A percentile compares a stretch with the other conserved stretches of the same genome.
Conservation (phyloP, 75 land plant genomes). For the Larix kaempferi region DNA sequence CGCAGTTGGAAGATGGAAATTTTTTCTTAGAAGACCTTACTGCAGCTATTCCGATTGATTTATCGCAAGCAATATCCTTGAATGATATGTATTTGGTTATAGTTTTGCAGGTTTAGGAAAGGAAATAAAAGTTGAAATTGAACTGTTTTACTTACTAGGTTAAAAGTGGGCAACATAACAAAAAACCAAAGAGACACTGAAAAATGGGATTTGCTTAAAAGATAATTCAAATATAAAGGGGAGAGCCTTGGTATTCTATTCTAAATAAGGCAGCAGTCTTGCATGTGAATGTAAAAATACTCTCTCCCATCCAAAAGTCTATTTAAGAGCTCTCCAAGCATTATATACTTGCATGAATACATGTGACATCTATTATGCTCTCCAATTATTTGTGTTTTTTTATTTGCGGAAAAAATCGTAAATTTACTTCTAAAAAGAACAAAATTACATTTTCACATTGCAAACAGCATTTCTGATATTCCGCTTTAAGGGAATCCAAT, state of each 20-base stretch:
- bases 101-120: neutral
- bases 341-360: no score
- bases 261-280: neutral
- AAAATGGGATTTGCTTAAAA: neutral
- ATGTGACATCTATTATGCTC: no score
- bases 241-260: neutral
- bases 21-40: constrained; percentile 94
- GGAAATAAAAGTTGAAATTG: neutral
- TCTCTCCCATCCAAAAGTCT: neutral
- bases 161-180: neutral
- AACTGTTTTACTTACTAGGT: neutral
- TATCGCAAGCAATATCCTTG: constrained; percentile 94
- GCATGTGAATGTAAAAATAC: neutral
- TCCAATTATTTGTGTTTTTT: no score
- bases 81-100: neutral
- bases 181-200: neutral
- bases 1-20: constrained; percentile 93
- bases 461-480: no score
- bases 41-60: constrained; percentile 76
- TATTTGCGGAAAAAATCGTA: no score
- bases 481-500: no score
- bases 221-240: neutral
- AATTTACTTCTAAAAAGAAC: no score
- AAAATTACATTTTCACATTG: no score
- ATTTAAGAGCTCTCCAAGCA: neutral